Percentiles rank a stretch among this genome's conserved stretches.
Conservation (phyloP, 1,284 basidiomycete species). For the Cutaneotrichosporon daszewskae region DNA sequence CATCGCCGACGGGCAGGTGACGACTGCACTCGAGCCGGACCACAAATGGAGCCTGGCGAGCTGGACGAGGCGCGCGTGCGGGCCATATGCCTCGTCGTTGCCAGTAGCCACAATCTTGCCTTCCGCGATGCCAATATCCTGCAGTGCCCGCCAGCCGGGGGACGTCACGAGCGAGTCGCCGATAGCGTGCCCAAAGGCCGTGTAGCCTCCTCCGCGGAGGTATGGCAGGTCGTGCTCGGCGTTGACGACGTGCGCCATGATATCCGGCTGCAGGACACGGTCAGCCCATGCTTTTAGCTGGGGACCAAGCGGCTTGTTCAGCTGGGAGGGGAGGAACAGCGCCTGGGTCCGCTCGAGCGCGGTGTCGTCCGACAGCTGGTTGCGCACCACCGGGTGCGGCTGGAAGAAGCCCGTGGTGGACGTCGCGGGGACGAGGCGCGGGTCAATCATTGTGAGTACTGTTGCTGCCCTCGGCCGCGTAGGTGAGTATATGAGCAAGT, state of each 20-base stretch:
- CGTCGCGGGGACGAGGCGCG: constrained; percentile 5
- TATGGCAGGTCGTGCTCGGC: constrained; percentile 15
- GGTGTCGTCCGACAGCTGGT: constrained; percentile 10
- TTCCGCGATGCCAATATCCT: constrained; percentile 10
- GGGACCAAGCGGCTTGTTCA: no score
- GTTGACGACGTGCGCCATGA: constrained; percentile 6
- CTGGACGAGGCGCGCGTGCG: constrained; percentile 13
- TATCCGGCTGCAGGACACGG: constrained; percentile 1
- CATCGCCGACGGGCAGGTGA: constrained; percentile 14
- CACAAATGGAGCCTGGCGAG: constrained; percentile 14
- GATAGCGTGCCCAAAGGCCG: constrained; percentile 8
- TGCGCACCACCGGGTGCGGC: constrained; percentile 3
- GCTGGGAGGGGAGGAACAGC: constrained; percentile 2
- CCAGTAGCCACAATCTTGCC: constrained; percentile 13
- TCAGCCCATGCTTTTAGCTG: no score
- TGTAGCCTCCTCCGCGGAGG: constrained; percentile 8
- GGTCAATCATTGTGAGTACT: no score
- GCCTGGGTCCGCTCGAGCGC: constrained; percentile 1
- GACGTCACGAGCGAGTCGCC: constrained; percentile 10
- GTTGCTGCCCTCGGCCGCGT: no score
- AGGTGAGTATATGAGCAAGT: no score
- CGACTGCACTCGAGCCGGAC: constrained; percentile 6
- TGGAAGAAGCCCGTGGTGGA: constrained; percentile 15
- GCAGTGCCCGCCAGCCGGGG: constrained; percentile 14
- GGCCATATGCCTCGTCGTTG: constrained; percentile 6